Conservation (phyloP, 495 filamentous ascomycete species). For the Gamarada debralockiae region DNA sequence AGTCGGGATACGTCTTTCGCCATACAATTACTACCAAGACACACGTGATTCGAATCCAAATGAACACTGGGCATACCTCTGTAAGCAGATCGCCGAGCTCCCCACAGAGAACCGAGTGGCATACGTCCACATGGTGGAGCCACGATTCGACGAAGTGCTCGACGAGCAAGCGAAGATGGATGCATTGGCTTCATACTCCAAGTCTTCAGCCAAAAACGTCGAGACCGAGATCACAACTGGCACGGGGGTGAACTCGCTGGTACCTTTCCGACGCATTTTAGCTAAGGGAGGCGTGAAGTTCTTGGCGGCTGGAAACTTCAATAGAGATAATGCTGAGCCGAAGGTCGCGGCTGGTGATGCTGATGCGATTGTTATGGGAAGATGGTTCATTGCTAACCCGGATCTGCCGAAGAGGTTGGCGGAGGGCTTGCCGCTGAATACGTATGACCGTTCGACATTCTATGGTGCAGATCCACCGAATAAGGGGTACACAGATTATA, state of each 20-base stretch:
- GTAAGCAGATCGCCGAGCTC: slow-evolving; percentile 29
- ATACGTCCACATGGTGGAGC: slow-evolving; percentile 58
- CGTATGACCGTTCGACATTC: slow-evolving; percentile 56
- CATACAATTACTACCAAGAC: slow-evolving; percentile 60
- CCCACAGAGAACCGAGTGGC: slow-evolving; percentile 38
- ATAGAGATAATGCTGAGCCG: slow-evolving; percentile 43
- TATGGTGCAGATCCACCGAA: slow-evolving; percentile 41
- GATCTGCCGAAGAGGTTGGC: slow-evolving; percentile 58
- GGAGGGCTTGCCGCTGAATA: slow-evolving; percentile 47
- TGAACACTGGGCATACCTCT: slow-evolving; percentile 51
- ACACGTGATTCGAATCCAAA: slow-evolving; percentile 51
- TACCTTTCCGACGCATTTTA: slow-evolving; percentile 44
- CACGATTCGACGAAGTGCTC: slow-evolving; percentile 47
- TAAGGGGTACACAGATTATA: slow-evolving; percentile 55
- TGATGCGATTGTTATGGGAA: slow-evolving; percentile 45
- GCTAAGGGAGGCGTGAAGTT: slow-evolving; percentile 39
- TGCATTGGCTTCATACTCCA: slow-evolving; percentile 38
- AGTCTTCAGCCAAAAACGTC: slow-evolving; percentile 28
- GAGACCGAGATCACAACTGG: slow-evolving; percentile 31
- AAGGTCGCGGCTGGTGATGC: slow-evolving; percentile 46
- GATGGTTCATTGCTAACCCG: slow-evolving; percentile 63
- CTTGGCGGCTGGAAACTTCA: slow-evolving; percentile 56
- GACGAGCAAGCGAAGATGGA: slow-evolving; percentile 42
- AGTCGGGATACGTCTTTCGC: slow-evolving; percentile 57
- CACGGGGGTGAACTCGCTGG: slow-evolving; percentile 30